Base-by-base conservation (phyloP, 2,329 filamentous ascomycete species). In the Zarea fungicola region DNA sequence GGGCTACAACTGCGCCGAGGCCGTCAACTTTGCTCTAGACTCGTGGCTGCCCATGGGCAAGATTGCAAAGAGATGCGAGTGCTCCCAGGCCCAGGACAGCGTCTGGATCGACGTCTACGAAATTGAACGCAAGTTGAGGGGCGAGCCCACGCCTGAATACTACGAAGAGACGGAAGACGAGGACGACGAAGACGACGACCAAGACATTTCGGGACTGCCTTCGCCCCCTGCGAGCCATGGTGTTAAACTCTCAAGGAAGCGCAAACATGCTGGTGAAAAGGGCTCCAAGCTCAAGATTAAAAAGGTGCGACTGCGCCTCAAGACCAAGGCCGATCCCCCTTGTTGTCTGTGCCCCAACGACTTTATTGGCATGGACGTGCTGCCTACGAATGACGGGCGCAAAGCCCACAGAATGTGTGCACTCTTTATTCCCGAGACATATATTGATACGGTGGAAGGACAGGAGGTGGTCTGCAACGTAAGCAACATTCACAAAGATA, bases 81-180 rank as follows among this genome's bases (percentile, higher is more conserved):
- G 93, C 63, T 90, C 93, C 60, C 81, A 93, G 52, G 91, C 96
- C 56, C 84, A 95, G 52, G 93, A 99, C 72, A 97, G 92, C 60
- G 93, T 99, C 4, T 99, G 95, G 91, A 90, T 99, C 46, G 91
- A 99, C 62, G 90, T 97, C 4, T 84, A 89, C 51, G 93, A 96
- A 60, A 95, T 99, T 50, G 90, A 99, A 68, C 88, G 93, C 53
- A 96, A 95, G 65, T 71, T 97, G 40, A 82, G 91, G 44, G 93
- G 93, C 36, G 91, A 97, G 64, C 85, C 88, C 50, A 89, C 89
- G 18, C 48, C 48, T 5, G 89, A 90, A 57, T 88, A 87, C 58
- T 87, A 91, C 62, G 85, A 89, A 57, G 87, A 84, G 0, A 85
- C 88, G 6, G 83, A 87, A 1, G 79, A 81, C 0, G 75, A 80